Percentiles rank a stretch among this genome's conserved stretches.
Evolutionary conservation across 495 filamentous ascomycete genomes (phyloP).

Genomic region (Xylona heveae): DNA sequence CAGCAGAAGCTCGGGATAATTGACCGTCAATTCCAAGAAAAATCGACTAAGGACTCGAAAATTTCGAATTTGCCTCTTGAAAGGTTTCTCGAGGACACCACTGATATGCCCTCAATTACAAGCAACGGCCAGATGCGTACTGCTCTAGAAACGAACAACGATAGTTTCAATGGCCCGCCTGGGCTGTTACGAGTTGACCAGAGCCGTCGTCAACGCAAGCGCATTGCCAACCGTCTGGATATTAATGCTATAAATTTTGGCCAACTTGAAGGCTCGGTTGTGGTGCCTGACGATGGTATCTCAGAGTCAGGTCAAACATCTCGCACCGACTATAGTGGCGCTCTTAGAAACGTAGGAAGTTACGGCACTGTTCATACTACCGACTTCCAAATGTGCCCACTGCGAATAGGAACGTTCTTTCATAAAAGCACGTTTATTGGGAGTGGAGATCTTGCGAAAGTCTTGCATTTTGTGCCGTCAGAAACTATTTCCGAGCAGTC

Average conservation of each 20-base stretch:
- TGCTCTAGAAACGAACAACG: too few relatives aligned
- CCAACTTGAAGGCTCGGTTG: neutral
- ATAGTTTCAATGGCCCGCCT: too few relatives aligned
- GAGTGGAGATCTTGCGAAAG: conserved; percentile 38
- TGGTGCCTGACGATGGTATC: neutral
- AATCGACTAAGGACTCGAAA: neutral
- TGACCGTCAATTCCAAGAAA: conserved; percentile 4
- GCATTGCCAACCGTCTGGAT: conserved; percentile 3
- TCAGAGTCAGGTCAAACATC: too few relatives aligned
- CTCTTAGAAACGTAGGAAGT: conserved; percentile 13
- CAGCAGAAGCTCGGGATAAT: conserved; percentile 5
- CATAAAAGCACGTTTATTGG: conserved; percentile 60
- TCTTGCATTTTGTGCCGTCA: conserved; percentile 16
- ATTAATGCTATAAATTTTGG: neutral
- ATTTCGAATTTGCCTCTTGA: conserved; percentile 4
- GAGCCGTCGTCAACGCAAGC: conserved; percentile 4
- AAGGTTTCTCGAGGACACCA: conserved; percentile 9
- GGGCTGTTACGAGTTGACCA: neutral
- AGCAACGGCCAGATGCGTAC: too few relatives aligned
- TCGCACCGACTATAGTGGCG: too few relatives aligned
- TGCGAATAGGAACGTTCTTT: conserved; percentile 49
- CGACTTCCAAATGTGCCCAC: conserved; percentile 51
- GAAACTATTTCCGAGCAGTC: conserved; percentile 16
- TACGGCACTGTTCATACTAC: conserved; percentile 46
- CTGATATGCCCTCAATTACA: too few relatives aligned